Percentiles rank a stretch among this genome's conserved stretches.
Evolutionary conservation across 2,329 filamentous ascomycete genomes (phyloP).

Genomic region (Drechslerella coelobrocha): DNA sequence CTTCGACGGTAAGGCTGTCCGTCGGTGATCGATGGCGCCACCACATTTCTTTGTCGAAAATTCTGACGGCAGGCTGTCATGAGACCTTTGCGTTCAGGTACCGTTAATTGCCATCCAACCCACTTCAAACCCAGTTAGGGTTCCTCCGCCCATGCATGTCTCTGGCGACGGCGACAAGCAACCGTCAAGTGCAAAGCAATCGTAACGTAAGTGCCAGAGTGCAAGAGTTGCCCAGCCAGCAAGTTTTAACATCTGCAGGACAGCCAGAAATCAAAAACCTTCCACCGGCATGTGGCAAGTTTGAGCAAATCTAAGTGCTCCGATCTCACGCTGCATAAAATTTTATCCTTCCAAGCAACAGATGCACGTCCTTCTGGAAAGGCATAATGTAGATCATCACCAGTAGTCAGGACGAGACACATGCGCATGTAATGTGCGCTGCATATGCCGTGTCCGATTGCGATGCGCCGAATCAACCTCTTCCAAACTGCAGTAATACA

Average conservation of each 20-base stretch:
- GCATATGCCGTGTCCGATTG: not conserved
- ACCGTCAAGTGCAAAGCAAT: not conserved
- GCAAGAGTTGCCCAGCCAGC: not conserved
- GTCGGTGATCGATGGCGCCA: constrained; percentile 1
- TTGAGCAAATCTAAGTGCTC: not conserved
- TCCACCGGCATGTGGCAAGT: constrained; percentile 1
- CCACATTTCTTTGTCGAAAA: not conserved
- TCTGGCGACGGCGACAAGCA: too few species aligned
- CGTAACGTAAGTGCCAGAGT: not conserved
- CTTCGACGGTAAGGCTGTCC: not conserved
- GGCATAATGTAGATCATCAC: constrained; percentile 2
- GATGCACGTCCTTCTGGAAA: constrained; percentile 3
- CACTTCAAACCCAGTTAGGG: too few species aligned
- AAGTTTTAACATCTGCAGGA: too few species aligned
- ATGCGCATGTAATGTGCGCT: not conserved
- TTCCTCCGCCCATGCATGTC: too few species aligned
- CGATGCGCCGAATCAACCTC: too few species aligned
- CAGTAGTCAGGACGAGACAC: not conserved
- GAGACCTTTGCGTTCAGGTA: too few species aligned
- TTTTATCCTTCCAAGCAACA: not conserved
- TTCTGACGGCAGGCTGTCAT: not conserved
- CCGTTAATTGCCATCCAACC: too few species aligned
- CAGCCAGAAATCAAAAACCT: not conserved
- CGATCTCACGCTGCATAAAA: not conserved
- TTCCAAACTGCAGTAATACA: too few species aligned